phyloP scores from a whole-genome alignment of 1,284 basidiomycete species.

The Heliocybe sulcata region DNA sequence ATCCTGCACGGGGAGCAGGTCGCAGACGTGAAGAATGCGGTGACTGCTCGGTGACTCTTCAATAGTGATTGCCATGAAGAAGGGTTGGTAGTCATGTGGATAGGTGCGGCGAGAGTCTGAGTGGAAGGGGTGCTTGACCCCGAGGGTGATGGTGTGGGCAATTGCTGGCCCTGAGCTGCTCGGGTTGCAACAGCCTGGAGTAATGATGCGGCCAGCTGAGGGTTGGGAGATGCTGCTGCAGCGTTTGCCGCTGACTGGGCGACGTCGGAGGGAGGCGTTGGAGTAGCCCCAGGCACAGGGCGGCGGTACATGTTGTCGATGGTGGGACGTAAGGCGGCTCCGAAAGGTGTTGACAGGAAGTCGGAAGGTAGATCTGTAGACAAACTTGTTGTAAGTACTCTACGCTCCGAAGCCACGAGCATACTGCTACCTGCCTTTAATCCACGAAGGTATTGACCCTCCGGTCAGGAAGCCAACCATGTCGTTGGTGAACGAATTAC shows the following conservation, averaged over 20 bases:
- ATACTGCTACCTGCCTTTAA: conserved; percentile 46
- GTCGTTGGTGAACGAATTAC: conserved; percentile 89
- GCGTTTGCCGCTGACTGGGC: conserved; percentile 22
- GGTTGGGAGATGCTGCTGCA: conserved; percentile 29
- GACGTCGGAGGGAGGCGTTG: conserved; percentile 28
- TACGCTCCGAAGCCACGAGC: not conserved
- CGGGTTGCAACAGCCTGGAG: conserved; percentile 58
- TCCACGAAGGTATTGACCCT: conserved; percentile 69
- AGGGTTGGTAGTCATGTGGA: conserved; percentile 52
- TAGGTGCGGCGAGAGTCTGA: conserved; percentile 37
- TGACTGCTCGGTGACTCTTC: conserved; percentile 39
- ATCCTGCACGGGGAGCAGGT: conserved; percentile 57
- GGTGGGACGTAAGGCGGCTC: conserved; percentile 77
- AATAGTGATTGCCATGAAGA: conserved; percentile 47
- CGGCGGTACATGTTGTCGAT: conserved; percentile 83
- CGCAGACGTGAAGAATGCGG: conserved; percentile 61
- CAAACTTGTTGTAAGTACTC: not conserved
- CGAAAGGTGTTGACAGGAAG: conserved; percentile 88
- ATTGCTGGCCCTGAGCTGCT: conserved; percentile 24
- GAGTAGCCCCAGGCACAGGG: conserved; percentile 34
- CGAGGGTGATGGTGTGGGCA: conserved; percentile 14
- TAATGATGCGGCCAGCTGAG: conserved; percentile 49
- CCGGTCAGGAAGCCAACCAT: conserved; percentile 81
- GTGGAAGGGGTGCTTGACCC: conserved; percentile 23
- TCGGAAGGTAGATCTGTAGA: conserved; percentile 74